These are phyloP conservation scores for Angophora floribunda DNA, from an alignment of 345 rosid genomes.

Conservation along the genomic window DNA sequence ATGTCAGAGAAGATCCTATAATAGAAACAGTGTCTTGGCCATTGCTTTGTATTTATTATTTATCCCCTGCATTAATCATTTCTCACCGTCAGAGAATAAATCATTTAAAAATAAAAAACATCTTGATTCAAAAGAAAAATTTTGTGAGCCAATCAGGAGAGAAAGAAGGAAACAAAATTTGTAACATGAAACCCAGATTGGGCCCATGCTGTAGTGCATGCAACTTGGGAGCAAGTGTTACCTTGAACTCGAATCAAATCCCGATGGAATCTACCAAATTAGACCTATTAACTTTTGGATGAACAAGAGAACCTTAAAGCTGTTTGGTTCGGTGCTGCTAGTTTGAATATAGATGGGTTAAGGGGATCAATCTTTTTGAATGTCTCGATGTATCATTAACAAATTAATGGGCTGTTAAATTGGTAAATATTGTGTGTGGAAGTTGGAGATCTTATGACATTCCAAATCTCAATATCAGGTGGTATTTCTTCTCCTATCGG, in stretches of 20 bases:
- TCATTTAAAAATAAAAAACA: background rate
- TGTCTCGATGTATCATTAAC: background rate
- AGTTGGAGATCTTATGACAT: background rate
- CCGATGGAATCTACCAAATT: background rate
- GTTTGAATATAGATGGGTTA: background rate
- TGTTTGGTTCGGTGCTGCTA: background rate
- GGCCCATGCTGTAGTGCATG: background rate
- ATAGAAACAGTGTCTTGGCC: background rate
- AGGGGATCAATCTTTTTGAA: background rate
- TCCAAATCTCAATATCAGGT: background rate
- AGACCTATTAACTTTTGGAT: background rate
- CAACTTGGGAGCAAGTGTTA: background rate
- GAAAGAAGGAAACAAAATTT: background rate
- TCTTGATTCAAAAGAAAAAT: background rate
- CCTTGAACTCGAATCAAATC: background rate
- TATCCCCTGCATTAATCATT: background rate
- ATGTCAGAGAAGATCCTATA: background rate
- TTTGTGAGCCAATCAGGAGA: background rate
- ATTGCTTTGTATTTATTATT: background rate
- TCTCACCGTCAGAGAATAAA: background rate
- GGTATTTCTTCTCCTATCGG: background rate
- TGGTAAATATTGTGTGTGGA: background rate
- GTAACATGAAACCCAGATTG: background rate
- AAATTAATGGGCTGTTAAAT: background rate
- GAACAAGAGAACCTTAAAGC: background rate